A percentile compares a stretch with the other conserved stretches of the same genome.
Conservation (phyloP, 2,329 filamentous ascomycete species). For the Ramularia collo-cygni region DNA sequence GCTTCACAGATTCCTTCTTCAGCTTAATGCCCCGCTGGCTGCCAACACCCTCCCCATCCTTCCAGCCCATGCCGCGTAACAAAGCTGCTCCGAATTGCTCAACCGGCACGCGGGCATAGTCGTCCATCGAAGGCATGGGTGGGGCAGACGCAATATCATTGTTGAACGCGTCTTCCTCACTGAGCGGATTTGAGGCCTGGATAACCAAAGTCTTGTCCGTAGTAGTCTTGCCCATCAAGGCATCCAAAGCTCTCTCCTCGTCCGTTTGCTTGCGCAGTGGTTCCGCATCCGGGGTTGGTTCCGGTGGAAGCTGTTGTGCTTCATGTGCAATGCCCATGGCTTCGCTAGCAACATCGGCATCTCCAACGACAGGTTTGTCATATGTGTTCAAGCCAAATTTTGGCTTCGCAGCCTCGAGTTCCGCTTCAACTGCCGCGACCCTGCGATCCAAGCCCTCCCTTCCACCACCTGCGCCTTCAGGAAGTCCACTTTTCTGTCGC, state of each 20-base stretch:
- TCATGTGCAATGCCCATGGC: not conserved
- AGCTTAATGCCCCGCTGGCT: conserved; percentile 39
- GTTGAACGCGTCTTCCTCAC: conserved; percentile 27
- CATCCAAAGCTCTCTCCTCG: conserved; percentile 50
- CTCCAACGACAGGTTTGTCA: conserved; percentile 17
- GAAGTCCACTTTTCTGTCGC: conserved; percentile 51
- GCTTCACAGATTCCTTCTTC: conserved; percentile 47
- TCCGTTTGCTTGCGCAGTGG: conserved; percentile 38
- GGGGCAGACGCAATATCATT: conserved; percentile 65
- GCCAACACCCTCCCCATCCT: conserved; percentile 58
- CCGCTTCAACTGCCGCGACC: conserved; percentile 22
- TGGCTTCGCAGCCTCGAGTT: conserved; percentile 37
- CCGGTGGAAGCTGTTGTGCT: conserved; percentile 1
- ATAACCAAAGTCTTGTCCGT: conserved; percentile 34
- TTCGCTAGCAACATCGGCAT: conserved; percentile 12
- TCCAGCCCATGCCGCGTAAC: conserved; percentile 92
- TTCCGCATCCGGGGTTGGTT: conserved; percentile 5
- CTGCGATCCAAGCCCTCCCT: conserved; percentile 18
- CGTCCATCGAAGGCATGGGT: conserved; percentile 67
- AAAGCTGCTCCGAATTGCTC: conserved; percentile 91
- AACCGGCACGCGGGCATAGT: conserved; percentile 83
- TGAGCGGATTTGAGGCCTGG: conserved; percentile 28
- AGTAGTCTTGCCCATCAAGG: conserved; percentile 35
- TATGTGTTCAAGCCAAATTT: conserved; percentile 47
- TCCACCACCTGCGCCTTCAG: conserved; percentile 29